Percentiles rank a stretch among this genome's conserved stretches.
phyloP scores from a whole-genome alignment of 1,284 basidiomycete genomes.

The Boletus semigastroideus region DNA sequence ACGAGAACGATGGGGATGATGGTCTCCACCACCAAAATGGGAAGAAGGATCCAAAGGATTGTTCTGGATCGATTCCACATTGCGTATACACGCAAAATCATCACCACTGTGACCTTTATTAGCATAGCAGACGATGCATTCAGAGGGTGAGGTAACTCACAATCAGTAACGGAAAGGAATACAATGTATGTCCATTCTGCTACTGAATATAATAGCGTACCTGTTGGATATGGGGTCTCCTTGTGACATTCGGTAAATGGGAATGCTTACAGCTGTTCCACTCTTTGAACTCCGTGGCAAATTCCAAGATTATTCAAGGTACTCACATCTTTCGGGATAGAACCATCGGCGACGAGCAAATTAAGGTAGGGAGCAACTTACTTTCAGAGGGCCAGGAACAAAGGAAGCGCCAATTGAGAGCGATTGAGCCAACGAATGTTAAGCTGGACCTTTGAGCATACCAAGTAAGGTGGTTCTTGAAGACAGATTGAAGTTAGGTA shows the following conservation, averaged over 20 bases:
- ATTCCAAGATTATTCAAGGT: background rate
- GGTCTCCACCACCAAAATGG: background rate
- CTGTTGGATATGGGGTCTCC: background rate
- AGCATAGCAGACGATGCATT: too few species aligned
- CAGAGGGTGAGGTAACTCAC: background rate
- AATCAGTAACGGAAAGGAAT: constrained; percentile 5
- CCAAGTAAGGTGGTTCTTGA: background rate
- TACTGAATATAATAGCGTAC: background rate
- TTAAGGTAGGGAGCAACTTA: background rate
- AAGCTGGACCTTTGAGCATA: background rate
- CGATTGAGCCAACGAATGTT: background rate
- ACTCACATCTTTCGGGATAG: background rate
- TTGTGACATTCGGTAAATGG: background rate
- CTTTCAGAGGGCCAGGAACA: background rate
- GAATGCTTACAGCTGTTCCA: background rate
- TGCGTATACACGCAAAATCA: constrained; percentile 17
- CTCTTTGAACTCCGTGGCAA: background rate
- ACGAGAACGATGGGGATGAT: background rate
- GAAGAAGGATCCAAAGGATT: constrained; percentile 3
- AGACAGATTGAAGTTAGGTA: background rate
- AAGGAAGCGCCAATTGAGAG: background rate
- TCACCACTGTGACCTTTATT: constrained; percentile 8
- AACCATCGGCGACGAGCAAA: background rate
- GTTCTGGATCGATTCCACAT: constrained; percentile 17
- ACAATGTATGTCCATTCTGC: background rate